Evolutionary conservation across 1,139 yeast genomes (phyloP), one percentile per base, ranked within the genome.

Genomic region (Petasospora rhodanensis): DNA sequence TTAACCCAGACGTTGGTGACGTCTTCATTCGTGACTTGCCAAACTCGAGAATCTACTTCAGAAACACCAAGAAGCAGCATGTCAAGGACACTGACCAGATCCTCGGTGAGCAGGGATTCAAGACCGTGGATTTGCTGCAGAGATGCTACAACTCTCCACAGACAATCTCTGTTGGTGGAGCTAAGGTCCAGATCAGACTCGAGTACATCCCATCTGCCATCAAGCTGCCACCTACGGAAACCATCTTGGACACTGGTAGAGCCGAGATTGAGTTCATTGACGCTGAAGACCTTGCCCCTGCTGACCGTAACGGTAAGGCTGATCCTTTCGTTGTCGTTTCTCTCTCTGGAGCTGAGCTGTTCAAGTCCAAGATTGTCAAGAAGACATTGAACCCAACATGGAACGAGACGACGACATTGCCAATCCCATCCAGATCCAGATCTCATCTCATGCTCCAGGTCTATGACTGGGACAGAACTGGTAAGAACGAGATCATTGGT

Each of bases 401-500:
- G 84, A 77, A 80, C 52, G 89, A 80, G 48, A 53, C 61, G 4
- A 61, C 68, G 14, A 68, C 66, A n/a, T 58, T 81, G 49, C 77
- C 81, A 12, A 57, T 82, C 41, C 64, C 72, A 19, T 79, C 91
- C 0, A 73, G 85, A 56, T 62, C 76, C 1, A 71, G 82, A 54
- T 66, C 71, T 31, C 48, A 62, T 16, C 51, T 79, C 18, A 42
- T 58, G 26, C 47, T 79, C 25, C 70, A 70, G 34, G 73, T 79
- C 11, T 74, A 61, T 49, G 93, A 82, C 56, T 82, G 91, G 91
- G 91, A 82, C 58, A 68, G 78, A 50, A 72, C 86, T 18, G 87
- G 83, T 43, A 72, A 68, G 32, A 76, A 79, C 53, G 81, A 75
- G 47, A 56, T 69, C 23, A 58, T 82, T 35, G 87, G 89, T 29